These are phyloP conservation scores for Aspergillus eucalypticola DNA, from an alignment of 2,329 filamentous ascomycete genomes.

Conservation along the genomic window DNA sequence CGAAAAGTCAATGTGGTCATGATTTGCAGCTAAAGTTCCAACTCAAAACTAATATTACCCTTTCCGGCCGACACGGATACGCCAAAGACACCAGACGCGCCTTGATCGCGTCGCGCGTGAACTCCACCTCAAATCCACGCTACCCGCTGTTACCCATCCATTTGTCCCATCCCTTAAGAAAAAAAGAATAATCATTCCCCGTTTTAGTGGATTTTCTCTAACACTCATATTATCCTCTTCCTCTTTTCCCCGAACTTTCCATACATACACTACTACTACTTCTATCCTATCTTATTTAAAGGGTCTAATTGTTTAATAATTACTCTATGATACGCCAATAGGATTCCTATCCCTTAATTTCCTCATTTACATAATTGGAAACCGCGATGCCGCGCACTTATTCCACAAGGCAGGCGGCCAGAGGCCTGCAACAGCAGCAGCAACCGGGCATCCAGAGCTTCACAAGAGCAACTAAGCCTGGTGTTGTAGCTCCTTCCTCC, in stretches of 20 bases:
- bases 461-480: conserved; percentile 47
- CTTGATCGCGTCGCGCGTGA: conserved; percentile 20
- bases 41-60: conserved; percentile 12
- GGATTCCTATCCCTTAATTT: conserved; percentile 9
- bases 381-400: conserved; percentile 34
- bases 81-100: conserved; percentile 17
- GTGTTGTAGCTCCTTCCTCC: conserved; percentile 16
- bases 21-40: not conserved
- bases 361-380: conserved; percentile 17
- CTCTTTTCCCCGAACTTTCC: not conserved
- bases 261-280: not conserved
- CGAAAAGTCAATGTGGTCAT: not conserved
- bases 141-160: conserved; percentile 2
- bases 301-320: conserved; percentile 1
- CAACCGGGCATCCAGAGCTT: conserved; percentile 48
- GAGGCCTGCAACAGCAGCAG: conserved; percentile 10
- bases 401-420: conserved; percentile 31
- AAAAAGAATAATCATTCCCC: conserved; percentile 10
- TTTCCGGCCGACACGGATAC: conserved; percentile 10
- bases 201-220: not conserved
- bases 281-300: not conserved
- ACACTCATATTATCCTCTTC: not conserved
- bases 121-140: conserved; percentile 9
- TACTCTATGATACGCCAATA: conserved; percentile 10
- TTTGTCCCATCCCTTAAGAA: conserved; percentile 1